Percentiles rank a stretch among this genome's conserved stretches.
Conservation (phyloP, 148 eudicot genomes). For the Rhododendron williamsianum region DNA sequence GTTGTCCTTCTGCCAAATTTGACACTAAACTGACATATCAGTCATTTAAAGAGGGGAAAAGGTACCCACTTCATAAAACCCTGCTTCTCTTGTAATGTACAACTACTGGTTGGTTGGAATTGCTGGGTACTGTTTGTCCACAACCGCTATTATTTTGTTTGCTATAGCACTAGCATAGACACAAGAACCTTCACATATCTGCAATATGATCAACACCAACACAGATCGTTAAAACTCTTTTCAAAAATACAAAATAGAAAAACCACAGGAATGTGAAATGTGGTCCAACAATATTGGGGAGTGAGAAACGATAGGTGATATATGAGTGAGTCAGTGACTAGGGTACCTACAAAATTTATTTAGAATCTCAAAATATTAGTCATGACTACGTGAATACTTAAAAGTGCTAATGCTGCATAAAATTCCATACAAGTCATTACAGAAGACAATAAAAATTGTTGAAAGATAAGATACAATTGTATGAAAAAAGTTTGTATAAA, state of each 20-base stretch:
- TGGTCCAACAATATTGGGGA: background rate
- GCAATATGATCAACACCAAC: constrained; percentile 17
- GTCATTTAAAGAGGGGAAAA: background rate
- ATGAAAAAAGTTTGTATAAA: background rate
- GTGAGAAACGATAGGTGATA: background rate
- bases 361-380: background rate
- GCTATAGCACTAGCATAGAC: constrained; percentile 93
- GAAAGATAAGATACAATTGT: background rate
- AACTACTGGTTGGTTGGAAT: constrained; percentile 26
- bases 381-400: background rate
- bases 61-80: background rate
- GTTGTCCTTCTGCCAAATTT: background rate
- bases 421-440: background rate
- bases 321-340: background rate
- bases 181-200: constrained; percentile 86
- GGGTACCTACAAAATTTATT: background rate
- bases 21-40: background rate
- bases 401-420: background rate
- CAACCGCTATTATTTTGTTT: constrained; percentile 69
- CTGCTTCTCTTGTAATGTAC: constrained; percentile 6
- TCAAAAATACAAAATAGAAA: background rate
- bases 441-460: background rate
- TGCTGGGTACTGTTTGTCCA: constrained; percentile 57
- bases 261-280: background rate
- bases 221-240: background rate